Base-by-base conservation (phyloP, 2,329 filamentous ascomycete genomes). In the Epichloe glyceriae region DNA sequence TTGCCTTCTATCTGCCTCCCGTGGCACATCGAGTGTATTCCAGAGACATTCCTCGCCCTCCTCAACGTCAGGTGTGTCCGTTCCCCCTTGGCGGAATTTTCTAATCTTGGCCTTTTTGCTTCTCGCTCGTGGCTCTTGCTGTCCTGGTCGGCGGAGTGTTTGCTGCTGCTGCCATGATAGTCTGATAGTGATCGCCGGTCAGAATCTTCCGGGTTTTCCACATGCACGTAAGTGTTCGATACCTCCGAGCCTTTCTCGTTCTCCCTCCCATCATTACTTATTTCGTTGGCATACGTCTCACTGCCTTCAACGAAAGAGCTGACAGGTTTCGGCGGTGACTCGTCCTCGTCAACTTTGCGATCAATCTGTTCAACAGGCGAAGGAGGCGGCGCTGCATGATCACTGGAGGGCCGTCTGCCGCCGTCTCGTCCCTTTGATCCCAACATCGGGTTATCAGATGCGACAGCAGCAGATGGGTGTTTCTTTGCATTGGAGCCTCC, bases 11-110 rank as follows among this genome's bases (percentile, higher is more conserved):
- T 54, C 52, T 8, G 39, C 52, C 26, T 54, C 46, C 12, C 52
- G 47, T 8, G 52, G 52, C 20, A 54, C 52, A 22, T 52, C 17
- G 17, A 54, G 38, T 33, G 30, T 47, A 11, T 47, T 14, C 52
- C 52, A 54, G 8, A 52, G 46, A 37, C 41, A 62, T 57, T 52
- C 56, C n/a, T 46, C 48, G 58, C 14, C 60, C 59, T 47, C 61
- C 58, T 30, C 60, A 58, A 39, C 56, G 56, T 34, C 65, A 57
- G 10, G 61, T 58, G n/a, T 67, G 62, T 44, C 59, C 56, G 42
- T 58, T 61, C 30, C 61, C 14, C 26, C 15, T 35, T 33, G 5
- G 38, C 30, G 6, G 40, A 37, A 14, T n/a, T 17, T 14, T 47
- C 51, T 3, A 35, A 33, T 30, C 45, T 50, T 33, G 33, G 47